phyloP scores from a whole-genome alignment of 2,329 filamentous ascomycete genomes.

The Dothidotthia symphoricarpi region DNA sequence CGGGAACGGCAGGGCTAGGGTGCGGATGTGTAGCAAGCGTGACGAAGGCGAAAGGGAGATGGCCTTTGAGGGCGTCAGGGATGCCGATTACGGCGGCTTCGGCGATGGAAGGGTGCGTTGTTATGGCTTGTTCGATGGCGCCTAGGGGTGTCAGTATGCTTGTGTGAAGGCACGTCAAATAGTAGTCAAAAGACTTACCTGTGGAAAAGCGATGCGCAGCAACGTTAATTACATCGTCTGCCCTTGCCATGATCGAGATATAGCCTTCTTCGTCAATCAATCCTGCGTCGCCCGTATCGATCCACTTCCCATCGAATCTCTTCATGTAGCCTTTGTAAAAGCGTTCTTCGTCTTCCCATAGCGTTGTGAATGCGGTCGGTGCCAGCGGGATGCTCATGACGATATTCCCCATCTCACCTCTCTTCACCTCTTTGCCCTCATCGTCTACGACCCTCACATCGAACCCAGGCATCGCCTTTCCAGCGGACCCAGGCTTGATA shows the following conservation, averaged over 20 bases:
- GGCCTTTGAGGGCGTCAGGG: slow-evolving; percentile 82
- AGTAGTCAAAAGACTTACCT: no score
- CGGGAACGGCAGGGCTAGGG: slow-evolving; percentile 53
- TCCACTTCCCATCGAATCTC: slow-evolving; percentile 76
- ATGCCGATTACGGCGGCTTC: slow-evolving; percentile 86
- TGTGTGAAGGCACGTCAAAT: slow-evolving; percentile 84
- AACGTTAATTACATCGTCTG: slow-evolving; percentile 93
- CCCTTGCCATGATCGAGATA: slow-evolving; percentile 61
- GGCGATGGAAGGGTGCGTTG: slow-evolving; percentile 72
- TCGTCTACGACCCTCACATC: slow-evolving; percentile 85
- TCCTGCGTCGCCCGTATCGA: slow-evolving; percentile 89
- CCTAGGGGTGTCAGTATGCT: slow-evolving; percentile 63
- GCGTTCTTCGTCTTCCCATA: slow-evolving; percentile 82
- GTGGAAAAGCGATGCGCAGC: slow-evolving; percentile 88
- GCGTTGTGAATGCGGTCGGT: slow-evolving; percentile 78
- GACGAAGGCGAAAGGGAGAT: slow-evolving; percentile 88
- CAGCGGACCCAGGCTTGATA: slow-evolving; percentile 81
- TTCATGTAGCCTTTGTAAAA: slow-evolving; percentile 85
- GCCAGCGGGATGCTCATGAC: slow-evolving; percentile 79
- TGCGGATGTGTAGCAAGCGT: slow-evolving; percentile 56
- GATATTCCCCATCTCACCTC: slow-evolving; percentile 84
- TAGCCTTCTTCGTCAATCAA: slow-evolving; percentile 75
- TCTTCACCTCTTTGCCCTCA: slow-evolving; percentile 66
- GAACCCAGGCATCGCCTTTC: slow-evolving; percentile 88
- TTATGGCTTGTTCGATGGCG: slow-evolving; percentile 86